Base-by-base conservation (phyloP, 805 yeast species). In the Metschnikowia aberdeeniae region DNA sequence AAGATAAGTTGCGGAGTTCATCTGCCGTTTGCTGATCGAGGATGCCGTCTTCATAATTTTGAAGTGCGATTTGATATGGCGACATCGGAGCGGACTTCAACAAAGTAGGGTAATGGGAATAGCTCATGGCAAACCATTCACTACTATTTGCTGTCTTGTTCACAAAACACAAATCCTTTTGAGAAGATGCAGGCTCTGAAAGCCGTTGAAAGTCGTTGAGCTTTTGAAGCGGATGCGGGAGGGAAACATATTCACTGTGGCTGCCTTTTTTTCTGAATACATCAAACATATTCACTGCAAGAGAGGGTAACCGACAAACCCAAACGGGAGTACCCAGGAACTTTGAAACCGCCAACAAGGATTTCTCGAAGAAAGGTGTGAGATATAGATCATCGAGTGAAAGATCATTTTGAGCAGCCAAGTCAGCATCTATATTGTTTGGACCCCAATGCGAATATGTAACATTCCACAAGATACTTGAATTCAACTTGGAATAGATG, bases 381-480 rank as follows among this genome's bases (percentile, higher is more conserved):
- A 92, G 80, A 53, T 85, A 86, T 3, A 89, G 67, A 30, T 82
- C 81, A 63, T 90, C 98, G 13, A 74, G 61, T 3, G 95, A 81
- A 42, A 67, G 67, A 19, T 73, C 70, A 39, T 67, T 67, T 52
- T 80, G 81, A 44, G 53, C 45, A 55, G 73, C 64, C 40, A 79
- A 65, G 53, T 79, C 84, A 35, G 67, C 68, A 62, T 92, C 96
- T 42, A 89, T 69, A 52, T 87, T 82, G 62, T 92, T 92, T 36
- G 96, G 95, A 8, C 93, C 95, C 97, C 97, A 93, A 31, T 84
- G 76, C 1, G 95, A 75, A 59, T 85, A 89, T 0, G 90, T 82
- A 13, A 93, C 86, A 57, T 89, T 86, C 93, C 97, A 90, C 1
- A 82, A 77, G 2, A 66, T 54, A 44, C 60, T 61, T 0, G 83